phyloP scores from a whole-genome alignment of 208 protist species.

The Trypanosomatidae sp. region DNA sequence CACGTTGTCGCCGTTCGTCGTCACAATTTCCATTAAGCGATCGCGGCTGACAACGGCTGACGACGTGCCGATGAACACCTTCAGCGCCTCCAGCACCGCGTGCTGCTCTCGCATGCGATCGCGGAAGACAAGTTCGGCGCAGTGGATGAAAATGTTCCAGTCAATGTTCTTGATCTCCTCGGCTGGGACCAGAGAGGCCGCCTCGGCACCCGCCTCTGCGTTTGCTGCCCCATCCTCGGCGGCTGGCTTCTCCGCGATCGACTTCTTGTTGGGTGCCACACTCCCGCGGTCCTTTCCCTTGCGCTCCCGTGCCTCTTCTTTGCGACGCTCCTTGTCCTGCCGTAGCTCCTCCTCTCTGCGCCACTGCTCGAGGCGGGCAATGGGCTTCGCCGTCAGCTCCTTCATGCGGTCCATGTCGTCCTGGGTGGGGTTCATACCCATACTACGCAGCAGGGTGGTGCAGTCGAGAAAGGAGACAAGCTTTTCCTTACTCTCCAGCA shows the following conservation, averaged over 20 bases:
- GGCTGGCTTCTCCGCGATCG: conserved; percentile 35
- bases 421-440: conserved; percentile 90
- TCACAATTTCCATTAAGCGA: conserved; percentile 63
- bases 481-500: conserved; percentile 90
- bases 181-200: too few species aligned
- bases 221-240: conserved; percentile 30
- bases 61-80: conserved; percentile 34
- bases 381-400: conserved; percentile 70
- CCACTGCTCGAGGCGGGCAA: conserved; percentile 81
- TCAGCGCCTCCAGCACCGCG: conserved; percentile 61
- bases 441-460: conserved; percentile 81
- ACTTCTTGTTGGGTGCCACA: conserved; percentile 28
- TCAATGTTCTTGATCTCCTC: conserved; percentile 93
- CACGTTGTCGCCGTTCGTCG: conserved; percentile 79
- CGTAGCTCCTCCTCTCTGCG: conserved; percentile 79
- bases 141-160: conserved; percentile 93
- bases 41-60: conserved; percentile 39
- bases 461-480: conserved; percentile 90
- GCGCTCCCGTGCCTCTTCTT: conserved; percentile 67
- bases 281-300: conserved; percentile 32
- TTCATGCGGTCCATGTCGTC: conserved; percentile 84
- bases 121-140: conserved; percentile 78
- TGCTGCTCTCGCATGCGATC: conserved; percentile 70
- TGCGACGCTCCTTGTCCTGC: conserved; percentile 75
- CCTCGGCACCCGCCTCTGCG: conserved; percentile 49